A percentile compares a stretch with the other conserved stretches of the same genome.
These are phyloP conservation scores for Colletotrichum tofieldiae DNA, from an alignment of 2,329 filamentous ascomycete species.

Conservation along the genomic window DNA sequence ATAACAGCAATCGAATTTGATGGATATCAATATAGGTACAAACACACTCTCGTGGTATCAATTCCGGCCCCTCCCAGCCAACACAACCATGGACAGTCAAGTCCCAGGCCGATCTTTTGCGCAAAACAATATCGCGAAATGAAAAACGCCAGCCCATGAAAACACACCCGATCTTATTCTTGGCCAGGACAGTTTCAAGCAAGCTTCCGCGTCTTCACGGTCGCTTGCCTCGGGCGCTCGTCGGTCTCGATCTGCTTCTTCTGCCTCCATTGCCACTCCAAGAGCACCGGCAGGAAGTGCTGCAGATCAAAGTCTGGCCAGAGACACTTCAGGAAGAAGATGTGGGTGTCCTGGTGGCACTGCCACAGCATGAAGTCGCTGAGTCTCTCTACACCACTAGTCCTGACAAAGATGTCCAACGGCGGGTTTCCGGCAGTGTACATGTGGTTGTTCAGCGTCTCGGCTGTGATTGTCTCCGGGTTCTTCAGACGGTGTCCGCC, in stretches of 20 bases:
- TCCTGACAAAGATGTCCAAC: conserved; percentile 90
- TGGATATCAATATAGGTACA: conserved; percentile 39
- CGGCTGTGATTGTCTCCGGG: conserved; percentile 87
- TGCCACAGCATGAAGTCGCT: conserved; percentile 99
- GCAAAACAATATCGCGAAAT: not conserved
- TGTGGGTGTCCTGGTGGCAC: conserved; percentile 91
- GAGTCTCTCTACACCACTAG: conserved; percentile 91
- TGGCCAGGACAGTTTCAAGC: conserved; percentile 10
- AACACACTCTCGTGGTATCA: conserved; percentile 38
- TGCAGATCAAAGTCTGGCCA: conserved; percentile 98
- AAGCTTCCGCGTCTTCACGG: conserved; percentile 31
- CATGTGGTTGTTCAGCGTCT: conserved; percentile 87
- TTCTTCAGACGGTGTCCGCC: conserved; percentile 61
- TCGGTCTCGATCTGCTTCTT: conserved; percentile 72
- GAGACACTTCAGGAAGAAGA: conserved; percentile 91
- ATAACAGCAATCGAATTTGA: not conserved
- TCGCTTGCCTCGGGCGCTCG: conserved; percentile 57
- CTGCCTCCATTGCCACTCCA: conserved; percentile 87
- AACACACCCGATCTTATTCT: not conserved
- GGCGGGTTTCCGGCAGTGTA: conserved; percentile 91
- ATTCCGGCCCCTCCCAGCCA: conserved; percentile 6
- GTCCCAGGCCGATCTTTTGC: conserved; percentile 6
- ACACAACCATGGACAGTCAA: not conserved
- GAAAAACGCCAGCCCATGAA: conserved; percentile 15
- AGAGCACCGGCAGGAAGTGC: conserved; percentile 90